Evolutionary conservation across 2,329 filamentous ascomycete genomes (phyloP).

Genomic region (Myriosclerotinia duriaeana): DNA sequence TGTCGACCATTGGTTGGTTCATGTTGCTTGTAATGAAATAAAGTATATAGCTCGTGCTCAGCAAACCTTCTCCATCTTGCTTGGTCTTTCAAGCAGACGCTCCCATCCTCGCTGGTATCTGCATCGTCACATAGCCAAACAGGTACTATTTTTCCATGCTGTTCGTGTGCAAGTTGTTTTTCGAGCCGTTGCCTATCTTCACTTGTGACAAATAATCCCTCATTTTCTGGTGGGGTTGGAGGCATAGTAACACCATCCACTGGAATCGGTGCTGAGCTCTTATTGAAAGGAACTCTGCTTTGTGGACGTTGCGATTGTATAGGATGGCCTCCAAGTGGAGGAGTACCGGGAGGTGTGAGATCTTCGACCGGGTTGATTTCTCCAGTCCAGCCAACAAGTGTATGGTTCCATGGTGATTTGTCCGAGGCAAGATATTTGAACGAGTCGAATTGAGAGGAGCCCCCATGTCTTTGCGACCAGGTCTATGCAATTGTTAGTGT

Average conservation of each 20-base stretch:
- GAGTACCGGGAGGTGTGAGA: constrained; percentile 49
- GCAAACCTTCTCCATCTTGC: constrained; percentile 85
- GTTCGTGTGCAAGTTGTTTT: constrained; percentile 67
- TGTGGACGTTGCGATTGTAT: constrained; percentile 42
- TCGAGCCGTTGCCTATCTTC: constrained; percentile 74
- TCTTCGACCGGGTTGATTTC: constrained; percentile 65
- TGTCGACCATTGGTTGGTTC: constrained; percentile 82
- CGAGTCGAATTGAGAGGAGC: constrained; percentile 89
- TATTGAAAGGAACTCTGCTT: constrained; percentile 55
- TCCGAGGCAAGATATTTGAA: constrained; percentile 85
- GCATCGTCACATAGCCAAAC: constrained; percentile 84
- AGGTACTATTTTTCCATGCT: constrained; percentile 76
- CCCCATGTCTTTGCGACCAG: constrained; percentile 74
- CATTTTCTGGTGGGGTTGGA: constrained; percentile 57
- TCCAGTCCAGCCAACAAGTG: constrained; percentile 90
- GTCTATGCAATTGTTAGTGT: constrained; percentile 52
- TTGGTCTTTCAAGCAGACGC: constrained; percentile 75
- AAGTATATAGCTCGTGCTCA: constrained; percentile 85
- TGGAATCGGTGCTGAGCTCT: constrained; percentile 76
- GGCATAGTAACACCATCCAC: constrained; percentile 60
- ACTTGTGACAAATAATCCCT: constrained; percentile 69
- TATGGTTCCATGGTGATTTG: constrained; percentile 84
- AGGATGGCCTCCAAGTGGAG: constrained; percentile 49
- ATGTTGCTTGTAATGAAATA: constrained; percentile 96
- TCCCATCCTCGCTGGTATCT: constrained; percentile 62